Percentiles rank a stretch among this genome's conserved stretches.
Evolutionary conservation across 2,329 filamentous ascomycete species (phyloP).

Genomic region (Tolypocladium inflatum): DNA sequence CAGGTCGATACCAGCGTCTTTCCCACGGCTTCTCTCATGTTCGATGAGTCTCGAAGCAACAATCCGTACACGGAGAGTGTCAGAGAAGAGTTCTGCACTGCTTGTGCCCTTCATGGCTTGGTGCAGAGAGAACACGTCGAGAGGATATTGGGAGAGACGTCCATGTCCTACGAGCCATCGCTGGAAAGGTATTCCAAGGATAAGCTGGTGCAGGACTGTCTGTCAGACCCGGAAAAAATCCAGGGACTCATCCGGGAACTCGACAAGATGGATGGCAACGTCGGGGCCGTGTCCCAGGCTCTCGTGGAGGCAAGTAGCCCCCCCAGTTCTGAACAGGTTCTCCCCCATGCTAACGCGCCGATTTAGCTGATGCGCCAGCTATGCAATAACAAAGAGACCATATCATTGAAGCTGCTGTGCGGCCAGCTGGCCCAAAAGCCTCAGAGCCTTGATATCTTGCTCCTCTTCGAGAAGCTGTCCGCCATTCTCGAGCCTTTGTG

Average conservation of each 20-base stretch:
- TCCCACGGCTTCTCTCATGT: conserved; percentile 49
- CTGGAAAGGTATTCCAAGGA: conserved; percentile 71
- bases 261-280: conserved; percentile 86
- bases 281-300: conserved; percentile 73
- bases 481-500: conserved; percentile 67
- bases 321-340: too few species aligned
- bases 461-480: conserved; percentile 63
- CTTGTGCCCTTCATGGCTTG: conserved; percentile 82
- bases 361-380: conserved; percentile 55
- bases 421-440: conserved; percentile 64
- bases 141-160: conserved; percentile 72
- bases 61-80: conserved; percentile 50
- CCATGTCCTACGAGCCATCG: conserved; percentile 67
- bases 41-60: conserved; percentile 47
- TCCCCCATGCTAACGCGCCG: neutral
- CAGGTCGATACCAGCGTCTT: conserved; percentile 77
- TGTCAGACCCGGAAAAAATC: conserved; percentile 63
- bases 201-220: conserved; percentile 67
- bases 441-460: conserved; percentile 61
- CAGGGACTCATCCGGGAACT: conserved; percentile 72
- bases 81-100: conserved; percentile 71
- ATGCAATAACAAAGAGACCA: conserved; percentile 66
- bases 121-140: conserved; percentile 71
- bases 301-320: conserved; percentile 51
- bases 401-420: conserved; percentile 68